Percentiles rank a stretch among this genome's conserved stretches.
Conservation (phyloP, 345 rosid genomes). For the Populus euphratica region DNA sequence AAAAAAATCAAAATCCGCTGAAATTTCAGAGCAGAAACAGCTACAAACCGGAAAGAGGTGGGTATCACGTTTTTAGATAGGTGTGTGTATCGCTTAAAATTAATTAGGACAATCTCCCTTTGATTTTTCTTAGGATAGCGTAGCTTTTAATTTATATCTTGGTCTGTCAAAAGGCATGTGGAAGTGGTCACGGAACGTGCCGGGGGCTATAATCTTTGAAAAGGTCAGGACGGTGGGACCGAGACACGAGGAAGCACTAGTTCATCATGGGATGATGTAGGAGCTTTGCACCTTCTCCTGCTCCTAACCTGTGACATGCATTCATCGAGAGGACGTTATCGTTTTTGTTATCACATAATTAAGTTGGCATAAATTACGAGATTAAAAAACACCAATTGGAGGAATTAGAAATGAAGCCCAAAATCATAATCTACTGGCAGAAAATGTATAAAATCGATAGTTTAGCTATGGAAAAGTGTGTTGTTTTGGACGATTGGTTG, state of each 20-base stretch:
- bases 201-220: neutral
- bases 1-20: no score
- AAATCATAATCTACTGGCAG: no score
- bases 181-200: neutral
- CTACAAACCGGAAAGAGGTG: neutral
- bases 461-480: no score
- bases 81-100: neutral
- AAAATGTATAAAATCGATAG: neutral
- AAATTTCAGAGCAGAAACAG: no score
- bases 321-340: no score
- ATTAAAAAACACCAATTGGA: no score
- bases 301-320: neutral
- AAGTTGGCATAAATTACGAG: no score
- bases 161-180: neutral
- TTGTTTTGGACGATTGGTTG: neutral
- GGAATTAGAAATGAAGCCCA: no score
- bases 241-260: no score
- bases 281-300: no score
- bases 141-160: neutral
- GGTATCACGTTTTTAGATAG: neutral
- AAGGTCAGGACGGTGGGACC: neutral
- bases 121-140: neutral
- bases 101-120: neutral
- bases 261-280: no score
- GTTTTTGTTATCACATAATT: no score